phyloP scores from a whole-genome alignment of 2,329 filamentous ascomycete species.

The Emmonsiellopsis sp. region DNA sequence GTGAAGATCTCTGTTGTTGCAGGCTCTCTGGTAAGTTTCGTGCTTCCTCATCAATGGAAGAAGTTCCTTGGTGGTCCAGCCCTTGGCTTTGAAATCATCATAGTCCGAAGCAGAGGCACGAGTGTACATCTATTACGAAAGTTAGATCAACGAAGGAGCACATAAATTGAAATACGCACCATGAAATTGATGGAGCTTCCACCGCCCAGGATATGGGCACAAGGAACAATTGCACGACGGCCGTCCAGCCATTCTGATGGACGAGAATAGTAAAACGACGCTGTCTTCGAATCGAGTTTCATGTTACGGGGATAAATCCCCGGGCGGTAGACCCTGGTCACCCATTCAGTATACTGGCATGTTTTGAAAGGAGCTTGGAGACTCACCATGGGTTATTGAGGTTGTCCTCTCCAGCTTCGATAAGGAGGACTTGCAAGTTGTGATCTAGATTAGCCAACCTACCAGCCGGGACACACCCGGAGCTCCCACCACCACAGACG shows the following conservation, averaged over 20 bases:
- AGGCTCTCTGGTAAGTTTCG: conserved; percentile 64
- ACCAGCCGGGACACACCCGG: conserved; percentile 30
- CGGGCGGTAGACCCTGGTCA: conserved; percentile 57
- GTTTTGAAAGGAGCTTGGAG: not conserved
- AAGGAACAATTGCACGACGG: conserved; percentile 64
- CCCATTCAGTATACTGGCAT: not conserved
- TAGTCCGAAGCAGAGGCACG: conserved; percentile 64
- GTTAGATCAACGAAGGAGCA: conserved; percentile 7
- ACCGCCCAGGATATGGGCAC: conserved; percentile 62
- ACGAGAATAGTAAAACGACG: conserved; percentile 70
- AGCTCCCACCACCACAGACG: conserved; percentile 65
- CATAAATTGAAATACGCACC: conserved; percentile 32
- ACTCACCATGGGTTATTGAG: conserved; percentile 61
- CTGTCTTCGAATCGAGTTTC: conserved; percentile 72
- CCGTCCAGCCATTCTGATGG: conserved; percentile 65
- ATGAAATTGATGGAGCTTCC: conserved; percentile 72
- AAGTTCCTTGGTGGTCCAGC: conserved; percentile 69
- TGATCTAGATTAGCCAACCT: conserved; percentile 65
- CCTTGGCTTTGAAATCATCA: conserved; percentile 69
- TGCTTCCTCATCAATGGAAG: conserved; percentile 72
- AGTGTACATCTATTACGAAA: conserved; percentile 54
- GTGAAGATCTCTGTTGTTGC: conserved; percentile 55
- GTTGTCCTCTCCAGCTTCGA: conserved; percentile 64
- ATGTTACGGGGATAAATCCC: conserved; percentile 72
- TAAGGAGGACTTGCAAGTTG: conserved; percentile 60